Conservation (phyloP, 2,329 filamentous ascomycete genomes). For the Trichoderma simmonsii region DNA sequence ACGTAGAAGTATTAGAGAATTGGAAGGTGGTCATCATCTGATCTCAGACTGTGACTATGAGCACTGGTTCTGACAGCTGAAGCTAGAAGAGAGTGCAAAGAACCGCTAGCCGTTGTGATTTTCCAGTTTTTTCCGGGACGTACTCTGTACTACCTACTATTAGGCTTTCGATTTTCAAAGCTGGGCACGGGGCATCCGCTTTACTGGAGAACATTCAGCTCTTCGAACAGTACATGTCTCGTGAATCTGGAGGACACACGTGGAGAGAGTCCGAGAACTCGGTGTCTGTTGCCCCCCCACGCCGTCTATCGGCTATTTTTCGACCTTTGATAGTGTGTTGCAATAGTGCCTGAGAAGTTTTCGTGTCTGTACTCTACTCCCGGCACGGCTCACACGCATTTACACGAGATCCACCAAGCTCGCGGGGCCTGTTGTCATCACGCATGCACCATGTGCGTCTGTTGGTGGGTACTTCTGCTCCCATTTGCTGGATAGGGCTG, state of each 20-base stretch:
- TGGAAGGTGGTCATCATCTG: background rate
- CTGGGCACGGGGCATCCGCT: background rate
- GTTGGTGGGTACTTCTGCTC: background rate
- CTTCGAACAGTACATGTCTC: background rate
- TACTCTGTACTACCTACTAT: background rate
- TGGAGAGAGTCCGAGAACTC: background rate
- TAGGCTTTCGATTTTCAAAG: background rate
- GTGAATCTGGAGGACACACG: background rate
- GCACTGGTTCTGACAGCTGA: background rate
- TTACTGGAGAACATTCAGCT: background rate
- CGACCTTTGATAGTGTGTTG: background rate
- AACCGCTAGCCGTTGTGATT: background rate
- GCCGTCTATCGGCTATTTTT: background rate
- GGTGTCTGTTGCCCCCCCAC: background rate
- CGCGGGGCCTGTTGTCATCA: background rate
- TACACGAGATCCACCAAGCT: background rate
- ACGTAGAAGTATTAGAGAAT: background rate
- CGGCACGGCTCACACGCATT: background rate
- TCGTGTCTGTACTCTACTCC: background rate
- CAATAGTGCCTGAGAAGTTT: background rate
- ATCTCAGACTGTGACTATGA: background rate
- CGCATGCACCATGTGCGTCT: background rate
- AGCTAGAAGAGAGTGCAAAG: background rate
- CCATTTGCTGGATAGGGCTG: conserved; percentile 14
- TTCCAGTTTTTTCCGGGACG: background rate